Percentiles rank a stretch among this genome's conserved stretches.
Evolutionary conservation across 2,329 filamentous ascomycete species (phyloP).

Genomic region (Trichophyton simii): DNA sequence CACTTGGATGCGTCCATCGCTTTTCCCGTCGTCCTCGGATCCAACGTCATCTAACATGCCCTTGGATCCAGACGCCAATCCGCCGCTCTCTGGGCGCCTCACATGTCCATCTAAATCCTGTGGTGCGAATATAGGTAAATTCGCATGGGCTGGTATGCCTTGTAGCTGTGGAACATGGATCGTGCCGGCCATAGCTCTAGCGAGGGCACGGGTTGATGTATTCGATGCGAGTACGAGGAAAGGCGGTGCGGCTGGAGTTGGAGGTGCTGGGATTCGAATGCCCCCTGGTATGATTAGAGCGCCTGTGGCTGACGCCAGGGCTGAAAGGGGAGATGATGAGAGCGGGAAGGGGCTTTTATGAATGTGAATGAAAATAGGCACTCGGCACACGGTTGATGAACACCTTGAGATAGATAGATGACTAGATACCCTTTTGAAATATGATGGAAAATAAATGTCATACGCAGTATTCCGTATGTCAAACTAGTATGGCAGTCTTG

Average conservation of each 20-base stretch:
- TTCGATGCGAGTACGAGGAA: constrained; percentile 22
- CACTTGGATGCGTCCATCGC: constrained; percentile 80
- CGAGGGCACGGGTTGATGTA: constrained; percentile 72
- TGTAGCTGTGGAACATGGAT: constrained; percentile 89
- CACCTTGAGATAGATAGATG: not conserved
- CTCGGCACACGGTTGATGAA: not conserved
- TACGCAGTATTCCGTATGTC: not conserved
- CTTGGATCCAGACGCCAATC: constrained; percentile 38
- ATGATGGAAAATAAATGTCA: not conserved
- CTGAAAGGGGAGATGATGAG: not conserved
- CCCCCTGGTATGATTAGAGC: constrained; percentile 26
- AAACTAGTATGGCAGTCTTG: not conserved
- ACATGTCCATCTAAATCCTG: constrained; percentile 71
- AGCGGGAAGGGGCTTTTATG: not conserved
- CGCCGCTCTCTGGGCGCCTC: constrained; percentile 69
- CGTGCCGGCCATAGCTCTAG: constrained; percentile 76
- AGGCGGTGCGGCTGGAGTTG: constrained; percentile 15
- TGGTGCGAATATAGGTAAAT: constrained; percentile 73
- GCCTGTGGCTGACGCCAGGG: not conserved
- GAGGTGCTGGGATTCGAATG: constrained; percentile 27
- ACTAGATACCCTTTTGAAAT: not conserved
- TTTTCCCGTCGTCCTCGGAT: constrained; percentile 35
- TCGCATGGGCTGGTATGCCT: constrained; percentile 89
- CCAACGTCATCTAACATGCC: constrained; percentile 11
- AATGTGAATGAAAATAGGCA: not conserved